Evolutionary conservation across 208 protist species (phyloP).

Genomic region (Porcisia deanei): DNA sequence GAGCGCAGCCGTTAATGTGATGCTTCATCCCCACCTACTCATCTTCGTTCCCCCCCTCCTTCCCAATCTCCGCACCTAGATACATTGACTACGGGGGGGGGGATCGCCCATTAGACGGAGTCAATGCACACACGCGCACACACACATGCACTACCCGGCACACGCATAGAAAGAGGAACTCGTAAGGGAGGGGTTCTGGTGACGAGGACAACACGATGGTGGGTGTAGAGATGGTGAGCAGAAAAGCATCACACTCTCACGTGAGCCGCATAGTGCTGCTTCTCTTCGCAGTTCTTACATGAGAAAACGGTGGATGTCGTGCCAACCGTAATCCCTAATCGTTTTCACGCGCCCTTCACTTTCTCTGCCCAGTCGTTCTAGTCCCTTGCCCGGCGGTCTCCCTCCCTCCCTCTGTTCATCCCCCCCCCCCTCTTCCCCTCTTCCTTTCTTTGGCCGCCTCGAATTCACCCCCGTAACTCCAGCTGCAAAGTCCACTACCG

Average conservation of each 20-base stretch:
- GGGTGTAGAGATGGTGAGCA: not conserved
- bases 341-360: not conserved
- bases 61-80: not conserved
- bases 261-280: not conserved
- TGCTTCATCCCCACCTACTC: too few species aligned
- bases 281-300: too few species aligned
- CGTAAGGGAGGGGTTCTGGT: not conserved
- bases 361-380: not conserved
- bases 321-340: not conserved
- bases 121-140: not conserved
- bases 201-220: not conserved
- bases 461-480: not conserved
- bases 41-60: not conserved
- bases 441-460: not conserved
- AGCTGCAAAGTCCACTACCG: not conserved
- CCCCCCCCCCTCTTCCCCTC: not conserved
- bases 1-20: not conserved
- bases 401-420: too few species aligned
- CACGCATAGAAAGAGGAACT: too few species aligned
- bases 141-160: not conserved
- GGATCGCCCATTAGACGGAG: not conserved
- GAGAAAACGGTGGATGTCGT: not conserved
- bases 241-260: not conserved
- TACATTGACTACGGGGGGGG: not conserved
- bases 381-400: not conserved